Base-by-base conservation (phyloP, 352 stramenopile genomes). In the Phytophthora palmivora region DNA sequence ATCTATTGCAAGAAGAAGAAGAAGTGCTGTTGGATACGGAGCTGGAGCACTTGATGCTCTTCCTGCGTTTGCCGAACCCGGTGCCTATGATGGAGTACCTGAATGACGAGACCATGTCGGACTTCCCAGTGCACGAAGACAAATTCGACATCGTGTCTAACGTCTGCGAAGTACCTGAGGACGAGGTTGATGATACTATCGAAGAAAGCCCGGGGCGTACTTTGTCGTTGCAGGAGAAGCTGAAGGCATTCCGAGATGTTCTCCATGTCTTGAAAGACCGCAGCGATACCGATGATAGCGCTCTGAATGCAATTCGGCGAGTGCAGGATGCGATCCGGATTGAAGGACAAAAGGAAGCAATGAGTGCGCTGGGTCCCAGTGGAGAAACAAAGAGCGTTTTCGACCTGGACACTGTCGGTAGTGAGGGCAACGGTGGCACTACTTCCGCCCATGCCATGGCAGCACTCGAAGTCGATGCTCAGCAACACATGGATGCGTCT, bases 111-210 rank as follows among this genome's bases (percentile, higher is more conserved):
- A 72, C 53, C 5, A 76, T 84, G 48, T 85, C 79, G 24, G 78
- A 91, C 24, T 84, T 90, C 42, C 77, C 76, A 7, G 71, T 93
- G 51, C 83, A 95, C 46, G 86, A 92, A 67, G 86, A 95, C 52
- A 91, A 91, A 50, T 92, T 95, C 18, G 86, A 95, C 28, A 69
- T 91, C n/a, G 73, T 94, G 15, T 76, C 89, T 45, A 80, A 73
- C 21, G 46, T 74, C 1, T 83, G 84, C 41, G 80, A 92, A 36
- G 78, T 92, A 9, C 76, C 80, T 0, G 83, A 91, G 48, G 84
- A 92, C 22, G 83, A 90, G 8, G 67, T 87, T 4, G 74, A 88
- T 3, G 84, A 90, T 10, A 66, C 76, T 1, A 63, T 69, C 4
- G 78, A 84, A 38, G 80, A 87, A 26, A 67, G 49, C 4, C 44